phyloP scores from a whole-genome alignment of 2,329 filamentous ascomycete genomes.

The Alternaria alternata region DNA sequence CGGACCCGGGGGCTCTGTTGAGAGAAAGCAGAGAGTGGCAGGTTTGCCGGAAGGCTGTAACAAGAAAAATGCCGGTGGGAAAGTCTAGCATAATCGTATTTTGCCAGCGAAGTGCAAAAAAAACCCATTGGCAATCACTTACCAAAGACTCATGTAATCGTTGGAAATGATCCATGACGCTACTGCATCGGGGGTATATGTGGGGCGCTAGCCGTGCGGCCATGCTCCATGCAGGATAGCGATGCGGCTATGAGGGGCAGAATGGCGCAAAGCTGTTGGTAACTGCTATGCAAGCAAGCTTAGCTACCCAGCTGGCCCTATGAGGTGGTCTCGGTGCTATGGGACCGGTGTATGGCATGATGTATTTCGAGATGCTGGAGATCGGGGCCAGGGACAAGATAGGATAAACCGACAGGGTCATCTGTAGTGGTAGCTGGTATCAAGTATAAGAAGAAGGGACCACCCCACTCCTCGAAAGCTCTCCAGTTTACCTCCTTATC shows the following conservation, averaged over 20 bases:
- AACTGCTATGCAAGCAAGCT: not conserved
- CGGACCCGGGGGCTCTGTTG: not conserved
- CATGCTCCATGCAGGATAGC: not conserved
- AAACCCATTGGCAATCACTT: conserved; percentile 2
- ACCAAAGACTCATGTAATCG: not conserved
- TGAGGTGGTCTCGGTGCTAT: not conserved
- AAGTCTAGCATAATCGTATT: not conserved
- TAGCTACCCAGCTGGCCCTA: not conserved
- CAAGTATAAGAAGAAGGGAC: not conserved
- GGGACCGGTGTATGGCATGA: not conserved
- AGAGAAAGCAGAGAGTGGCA: not conserved
- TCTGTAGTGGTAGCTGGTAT: not conserved
- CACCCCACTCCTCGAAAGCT: not conserved
- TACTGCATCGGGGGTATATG: conserved; percentile 9
- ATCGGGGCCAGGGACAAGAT: not conserved
- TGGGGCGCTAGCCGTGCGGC: conserved; percentile 1
- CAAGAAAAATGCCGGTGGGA: conserved; percentile 6
- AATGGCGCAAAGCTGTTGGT: conserved; percentile 1
- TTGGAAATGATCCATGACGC: conserved; percentile 10
- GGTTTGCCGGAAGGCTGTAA: not conserved
- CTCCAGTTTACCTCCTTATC: not conserved
- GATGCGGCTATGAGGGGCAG: conserved; percentile 7
- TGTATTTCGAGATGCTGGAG: not conserved
- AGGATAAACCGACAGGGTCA: not conserved
- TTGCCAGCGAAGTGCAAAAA: not conserved